These are phyloP conservation scores for Phytopythium delawarense DNA, from an alignment of 352 stramenopile species.

Conservation along the genomic window DNA sequence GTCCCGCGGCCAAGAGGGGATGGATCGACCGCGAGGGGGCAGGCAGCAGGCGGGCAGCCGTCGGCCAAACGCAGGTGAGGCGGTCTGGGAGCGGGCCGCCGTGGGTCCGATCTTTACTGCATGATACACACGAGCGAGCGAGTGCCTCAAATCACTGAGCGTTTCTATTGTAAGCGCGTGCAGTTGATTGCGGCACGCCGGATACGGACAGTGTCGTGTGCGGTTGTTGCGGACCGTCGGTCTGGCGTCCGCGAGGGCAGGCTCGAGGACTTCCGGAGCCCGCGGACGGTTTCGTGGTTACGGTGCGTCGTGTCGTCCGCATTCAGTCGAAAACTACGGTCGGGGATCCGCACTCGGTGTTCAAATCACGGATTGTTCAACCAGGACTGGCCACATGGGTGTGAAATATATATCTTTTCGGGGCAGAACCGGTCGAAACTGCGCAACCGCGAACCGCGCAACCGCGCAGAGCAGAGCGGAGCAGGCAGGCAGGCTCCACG, in stretches of 20 bases:
- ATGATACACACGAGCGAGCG: neutral
- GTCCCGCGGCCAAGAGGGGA: neutral
- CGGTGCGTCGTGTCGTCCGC: neutral
- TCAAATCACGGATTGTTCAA: neutral
- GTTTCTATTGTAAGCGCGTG: neutral
- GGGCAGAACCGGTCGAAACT: slow-evolving; percentile 1
- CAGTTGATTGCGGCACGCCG: neutral
- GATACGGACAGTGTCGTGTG: slow-evolving; percentile 2
- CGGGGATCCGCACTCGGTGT: neutral
- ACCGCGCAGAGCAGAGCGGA: too few relatives aligned
- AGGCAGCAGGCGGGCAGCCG: too few relatives aligned
- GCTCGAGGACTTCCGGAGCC: too few relatives aligned
- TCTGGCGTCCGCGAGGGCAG: too few relatives aligned
- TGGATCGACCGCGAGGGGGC: neutral
- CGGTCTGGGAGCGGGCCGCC: neutral
- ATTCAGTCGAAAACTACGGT: neutral
- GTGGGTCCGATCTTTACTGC: slow-evolving; percentile 1
- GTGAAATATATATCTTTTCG: neutral
- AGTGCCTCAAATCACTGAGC: neutral
- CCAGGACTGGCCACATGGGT: neutral
- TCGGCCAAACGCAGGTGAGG: too few relatives aligned
- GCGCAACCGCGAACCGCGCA: neutral
- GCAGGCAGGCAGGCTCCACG: neutral
- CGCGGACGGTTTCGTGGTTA: neutral
- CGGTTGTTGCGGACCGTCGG: neutral